These are phyloP conservation scores for Sclerotiophoma versabilis DNA, from an alignment of 2,329 filamentous ascomycete genomes.

Conservation along the genomic window DNA sequence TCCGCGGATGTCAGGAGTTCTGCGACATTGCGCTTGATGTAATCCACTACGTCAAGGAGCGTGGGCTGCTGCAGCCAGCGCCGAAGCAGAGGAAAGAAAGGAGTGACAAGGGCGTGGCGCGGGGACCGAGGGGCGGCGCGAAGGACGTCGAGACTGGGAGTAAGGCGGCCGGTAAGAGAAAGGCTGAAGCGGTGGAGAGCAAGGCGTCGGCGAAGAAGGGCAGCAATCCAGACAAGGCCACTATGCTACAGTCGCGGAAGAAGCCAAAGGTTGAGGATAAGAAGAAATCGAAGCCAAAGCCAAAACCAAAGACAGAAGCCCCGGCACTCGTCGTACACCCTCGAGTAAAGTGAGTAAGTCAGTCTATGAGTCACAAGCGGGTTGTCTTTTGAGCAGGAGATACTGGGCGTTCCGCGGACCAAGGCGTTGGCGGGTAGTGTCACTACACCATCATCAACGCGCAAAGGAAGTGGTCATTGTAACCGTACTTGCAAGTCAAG, in stretches of 20 bases:
- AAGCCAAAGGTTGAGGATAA: conserved; percentile 25
- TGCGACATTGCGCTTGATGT: conserved; percentile 42
- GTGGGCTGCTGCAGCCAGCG: conserved; percentile 26
- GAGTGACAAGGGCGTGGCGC: conserved; percentile 27
- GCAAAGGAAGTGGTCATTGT: background rate
- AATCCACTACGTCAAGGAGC: conserved; percentile 39
- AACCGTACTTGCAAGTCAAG: no score
- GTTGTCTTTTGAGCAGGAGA: no score
- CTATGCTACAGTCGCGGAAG: conserved; percentile 24
- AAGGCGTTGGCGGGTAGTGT: no score
- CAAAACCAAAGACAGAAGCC: no score
- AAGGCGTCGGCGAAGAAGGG: conserved; percentile 7
- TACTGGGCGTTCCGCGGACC: no score
- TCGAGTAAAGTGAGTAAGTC: no score
- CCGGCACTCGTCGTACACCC: no score
- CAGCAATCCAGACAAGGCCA: background rate
- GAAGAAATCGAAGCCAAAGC: conserved; percentile 11
- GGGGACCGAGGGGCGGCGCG: conserved; percentile 13
- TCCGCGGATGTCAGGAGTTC: conserved; percentile 44
- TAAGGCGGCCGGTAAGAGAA: background rate
- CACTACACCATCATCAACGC: background rate
- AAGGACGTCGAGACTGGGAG: background rate
- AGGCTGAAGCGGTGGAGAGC: conserved; percentile 1
- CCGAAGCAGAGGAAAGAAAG: conserved; percentile 19
- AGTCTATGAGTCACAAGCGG: no score